These are phyloP conservation scores for Gossypium arboreum DNA, from an alignment of 345 rosid species.

Conservation along the genomic window DNA sequence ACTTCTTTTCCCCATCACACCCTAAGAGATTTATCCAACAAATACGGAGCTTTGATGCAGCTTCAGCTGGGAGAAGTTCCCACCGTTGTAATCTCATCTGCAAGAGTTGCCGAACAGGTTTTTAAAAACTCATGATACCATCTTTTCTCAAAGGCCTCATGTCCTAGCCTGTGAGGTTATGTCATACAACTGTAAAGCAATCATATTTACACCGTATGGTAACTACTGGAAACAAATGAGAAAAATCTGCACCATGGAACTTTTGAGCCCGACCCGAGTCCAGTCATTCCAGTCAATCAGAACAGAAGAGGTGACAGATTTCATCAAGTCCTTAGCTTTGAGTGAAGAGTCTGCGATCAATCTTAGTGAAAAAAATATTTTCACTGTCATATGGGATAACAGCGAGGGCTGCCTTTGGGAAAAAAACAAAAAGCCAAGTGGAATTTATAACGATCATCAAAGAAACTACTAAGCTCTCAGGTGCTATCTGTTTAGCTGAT, in stretches of 20 bases:
- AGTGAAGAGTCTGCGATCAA: background rate
- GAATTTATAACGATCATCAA: background rate
- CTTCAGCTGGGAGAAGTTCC: constrained; percentile 11
- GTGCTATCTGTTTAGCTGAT: constrained; percentile 29
- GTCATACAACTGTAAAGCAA: background rate
- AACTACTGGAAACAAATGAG: constrained; percentile 11
- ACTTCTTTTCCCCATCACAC: background rate
- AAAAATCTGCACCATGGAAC: constrained; percentile 4
- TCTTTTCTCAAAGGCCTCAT: constrained; percentile 26
- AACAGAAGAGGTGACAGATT: background rate
- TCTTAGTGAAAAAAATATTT: background rate
- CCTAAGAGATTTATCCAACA: background rate
- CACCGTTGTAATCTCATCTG: constrained; percentile 24
- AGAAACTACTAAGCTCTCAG: background rate
- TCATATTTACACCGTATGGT: constrained; percentile 16
- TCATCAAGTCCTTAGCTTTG: background rate
- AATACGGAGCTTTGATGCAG: background rate
- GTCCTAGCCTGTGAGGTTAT: background rate
- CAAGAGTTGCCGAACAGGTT: constrained; percentile 26
- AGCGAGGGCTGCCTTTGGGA: background rate
- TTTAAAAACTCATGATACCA: constrained; percentile 31
- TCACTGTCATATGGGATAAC: background rate
- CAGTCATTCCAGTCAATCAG: constrained; percentile 3
- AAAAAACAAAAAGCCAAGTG: background rate
- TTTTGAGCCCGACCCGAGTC: constrained; percentile 6